These are phyloP conservation scores for Penicillium sp. DNA, from an alignment of 2,329 filamentous ascomycete genomes.

Conservation along the genomic window DNA sequence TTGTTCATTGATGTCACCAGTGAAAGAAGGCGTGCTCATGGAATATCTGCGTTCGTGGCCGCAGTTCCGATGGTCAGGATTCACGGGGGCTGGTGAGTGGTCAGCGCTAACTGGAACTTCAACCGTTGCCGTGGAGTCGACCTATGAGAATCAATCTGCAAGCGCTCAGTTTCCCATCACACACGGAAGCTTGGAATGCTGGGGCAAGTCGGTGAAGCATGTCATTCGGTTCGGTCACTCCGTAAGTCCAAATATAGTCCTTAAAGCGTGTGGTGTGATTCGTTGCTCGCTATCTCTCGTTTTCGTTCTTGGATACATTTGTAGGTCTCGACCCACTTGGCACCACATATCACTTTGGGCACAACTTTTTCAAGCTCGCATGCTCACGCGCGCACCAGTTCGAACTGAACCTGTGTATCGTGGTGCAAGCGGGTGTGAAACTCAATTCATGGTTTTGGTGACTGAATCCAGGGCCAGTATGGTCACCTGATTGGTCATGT, in stretches of 20 bases:
- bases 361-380: not conserved
- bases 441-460: not conserved
- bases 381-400: not conserved
- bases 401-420: not conserved
- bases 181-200: not conserved
- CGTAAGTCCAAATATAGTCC: not conserved
- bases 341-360: not conserved
- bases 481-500: not conserved
- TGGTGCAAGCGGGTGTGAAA: not conserved
- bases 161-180: constrained; percentile 4
- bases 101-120: constrained; percentile 8
- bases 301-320: not conserved
- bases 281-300: not conserved
- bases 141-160: constrained; percentile 2
- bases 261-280: not conserved
- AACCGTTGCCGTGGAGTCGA: not conserved
- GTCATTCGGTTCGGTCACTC: not conserved
- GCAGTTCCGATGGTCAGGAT: not conserved
- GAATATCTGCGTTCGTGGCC: too few relatives aligned
- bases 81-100: constrained; percentile 13
- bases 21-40: not conserved
- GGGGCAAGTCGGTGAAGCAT: constrained; percentile 7
- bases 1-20: not conserved
- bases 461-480: not conserved
- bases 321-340: not conserved